phyloP scores from a whole-genome alignment of 192 early-diverging fungal genomes.

The Lobosporangium transversale region DNA sequence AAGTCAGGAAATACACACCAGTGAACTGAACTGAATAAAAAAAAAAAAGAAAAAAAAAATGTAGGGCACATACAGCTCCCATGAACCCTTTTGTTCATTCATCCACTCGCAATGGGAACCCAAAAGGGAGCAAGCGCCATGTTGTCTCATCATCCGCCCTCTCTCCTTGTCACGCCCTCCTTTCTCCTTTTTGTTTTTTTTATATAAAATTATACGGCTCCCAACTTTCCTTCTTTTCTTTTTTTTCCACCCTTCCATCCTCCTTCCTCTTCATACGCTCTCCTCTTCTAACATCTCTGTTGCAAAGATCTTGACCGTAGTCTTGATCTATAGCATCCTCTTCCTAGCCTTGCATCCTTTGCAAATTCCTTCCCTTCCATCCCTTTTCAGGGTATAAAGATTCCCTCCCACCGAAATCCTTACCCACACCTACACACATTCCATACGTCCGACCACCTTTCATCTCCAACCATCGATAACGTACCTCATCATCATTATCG shows the following conservation, averaged over 20 bases:
- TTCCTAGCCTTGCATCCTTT: not conserved
- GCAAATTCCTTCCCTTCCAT: conserved; percentile 26
- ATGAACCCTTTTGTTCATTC: too few species aligned
- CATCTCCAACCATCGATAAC: too few species aligned
- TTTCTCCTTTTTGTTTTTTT: not conserved
- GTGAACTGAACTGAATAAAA: too few species aligned
- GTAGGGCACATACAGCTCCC: too few species aligned
- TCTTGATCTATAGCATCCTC: not conserved
- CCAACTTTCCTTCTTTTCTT: not conserved
- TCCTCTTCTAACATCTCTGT: not conserved
- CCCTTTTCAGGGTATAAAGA: conserved; percentile 22
- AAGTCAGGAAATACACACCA: too few species aligned
- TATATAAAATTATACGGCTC: not conserved
- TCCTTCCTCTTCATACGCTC: not conserved
- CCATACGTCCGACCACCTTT: too few species aligned
- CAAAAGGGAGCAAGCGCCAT: too few species aligned
- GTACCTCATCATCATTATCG: not conserved
- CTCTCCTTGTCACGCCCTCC: not conserved
- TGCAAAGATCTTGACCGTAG: not conserved
- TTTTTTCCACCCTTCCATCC: not conserved
- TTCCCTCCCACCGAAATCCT: not conserved
- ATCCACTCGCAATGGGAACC: too few species aligned
- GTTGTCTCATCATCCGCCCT: not conserved
- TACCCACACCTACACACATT: not conserved
- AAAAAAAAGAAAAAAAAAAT: too few species aligned